These are phyloP conservation scores for Trichoderma asperellum DNA, from an alignment of 2,329 filamentous ascomycete genomes.

Conservation along the genomic window DNA sequence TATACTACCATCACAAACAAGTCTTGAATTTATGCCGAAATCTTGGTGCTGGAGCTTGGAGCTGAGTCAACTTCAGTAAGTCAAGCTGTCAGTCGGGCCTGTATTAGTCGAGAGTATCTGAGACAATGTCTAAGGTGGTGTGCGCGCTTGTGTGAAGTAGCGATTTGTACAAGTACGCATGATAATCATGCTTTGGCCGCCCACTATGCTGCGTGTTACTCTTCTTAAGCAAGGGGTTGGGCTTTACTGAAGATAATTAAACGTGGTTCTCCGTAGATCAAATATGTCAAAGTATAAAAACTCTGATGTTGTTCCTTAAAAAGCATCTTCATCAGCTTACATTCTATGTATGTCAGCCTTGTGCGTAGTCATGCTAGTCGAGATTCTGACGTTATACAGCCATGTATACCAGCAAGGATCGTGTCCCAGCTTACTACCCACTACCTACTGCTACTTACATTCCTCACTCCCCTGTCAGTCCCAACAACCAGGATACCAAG, in stretches of 20 bases:
- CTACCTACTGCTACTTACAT: background rate
- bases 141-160: background rate
- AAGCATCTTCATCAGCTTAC: too few relatives aligned
- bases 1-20: too few relatives aligned
- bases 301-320: too few relatives aligned
- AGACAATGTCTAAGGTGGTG: background rate
- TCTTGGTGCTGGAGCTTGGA: background rate
- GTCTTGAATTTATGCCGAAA: background rate
- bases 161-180: background rate
- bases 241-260: too few relatives aligned
- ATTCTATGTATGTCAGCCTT: too few relatives aligned
- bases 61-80: background rate
- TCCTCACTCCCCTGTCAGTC: background rate
- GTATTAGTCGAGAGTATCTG: background rate
- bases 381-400: slow-evolving; percentile 22
- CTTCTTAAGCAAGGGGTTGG: too few relatives aligned
- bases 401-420: background rate
- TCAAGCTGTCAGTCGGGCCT: background rate
- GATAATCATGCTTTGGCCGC: too few relatives aligned
- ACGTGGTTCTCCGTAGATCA: too few relatives aligned
- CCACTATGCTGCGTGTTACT: too few relatives aligned
- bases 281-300: too few relatives aligned
- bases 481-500: background rate
- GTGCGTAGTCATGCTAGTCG: too few relatives aligned
- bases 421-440: slow-evolving; percentile 10